Evolutionary conservation across 257 asterid genomes (phyloP).

Genomic region (Primulina huaijiensis): DNA sequence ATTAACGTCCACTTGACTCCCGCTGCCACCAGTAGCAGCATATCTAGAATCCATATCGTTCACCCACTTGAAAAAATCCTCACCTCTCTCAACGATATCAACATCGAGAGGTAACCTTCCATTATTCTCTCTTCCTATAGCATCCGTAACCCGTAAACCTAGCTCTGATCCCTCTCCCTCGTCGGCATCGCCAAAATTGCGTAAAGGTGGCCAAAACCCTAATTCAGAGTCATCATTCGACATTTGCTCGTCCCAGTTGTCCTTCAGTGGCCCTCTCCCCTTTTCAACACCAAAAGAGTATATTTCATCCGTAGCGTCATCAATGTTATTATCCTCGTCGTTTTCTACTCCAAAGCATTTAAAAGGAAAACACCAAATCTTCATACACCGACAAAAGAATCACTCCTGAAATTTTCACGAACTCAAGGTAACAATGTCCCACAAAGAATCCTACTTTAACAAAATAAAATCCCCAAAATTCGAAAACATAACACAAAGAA

Average conservation of each 20-base stretch:
- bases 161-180: conserved; percentile 24
- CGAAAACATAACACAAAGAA: conserved; percentile 24
- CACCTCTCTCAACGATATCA: conserved; percentile 28
- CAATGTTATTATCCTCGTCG: conserved; percentile 31
- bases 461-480: conserved; percentile 20
- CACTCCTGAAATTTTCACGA: conserved; percentile 30
- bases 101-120: conserved; percentile 21
- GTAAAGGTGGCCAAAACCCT: conserved; percentile 35
- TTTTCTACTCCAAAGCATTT: conserved; percentile 64
- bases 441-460: conserved; percentile 32
- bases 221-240: conserved; percentile 49
- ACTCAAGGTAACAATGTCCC: conserved; percentile 47
- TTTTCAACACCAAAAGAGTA: conserved; percentile 16
- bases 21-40: conserved; percentile 34
- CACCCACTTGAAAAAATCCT: conserved; percentile 30
- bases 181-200: conserved; percentile 16
- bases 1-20: conserved; percentile 48
- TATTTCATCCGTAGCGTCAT: conserved; percentile 7
- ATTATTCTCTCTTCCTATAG: conserved; percentile 14
- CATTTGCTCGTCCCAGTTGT: conserved; percentile 45
- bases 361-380: conserved; percentile 71
- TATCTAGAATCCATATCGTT: conserved; percentile 29
- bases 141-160: conserved; percentile 25
- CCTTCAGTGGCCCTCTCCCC: conserved; percentile 33
- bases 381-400: conserved; percentile 56